Percentiles rank a stretch among this genome's conserved stretches.
Evolutionary conservation across 2,329 filamentous ascomycete genomes (phyloP).

Genomic region (Trichothecium sympodiale): DNA sequence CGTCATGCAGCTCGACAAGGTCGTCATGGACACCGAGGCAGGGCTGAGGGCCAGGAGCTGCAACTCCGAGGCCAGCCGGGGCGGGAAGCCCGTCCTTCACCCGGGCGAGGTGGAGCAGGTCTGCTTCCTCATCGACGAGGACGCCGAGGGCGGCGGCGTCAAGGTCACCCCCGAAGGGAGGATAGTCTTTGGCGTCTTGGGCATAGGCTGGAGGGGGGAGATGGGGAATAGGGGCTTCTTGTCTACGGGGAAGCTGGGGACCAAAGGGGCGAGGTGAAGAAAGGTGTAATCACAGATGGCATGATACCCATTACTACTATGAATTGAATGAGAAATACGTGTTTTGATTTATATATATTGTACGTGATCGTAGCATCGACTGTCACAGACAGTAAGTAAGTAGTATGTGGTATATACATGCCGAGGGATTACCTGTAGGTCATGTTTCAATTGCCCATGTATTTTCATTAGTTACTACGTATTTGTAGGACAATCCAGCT

Average conservation of each 20-base stretch:
- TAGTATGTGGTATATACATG: too few species aligned
- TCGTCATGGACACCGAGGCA: constrained; percentile 40
- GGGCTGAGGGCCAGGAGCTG: constrained; percentile 41
- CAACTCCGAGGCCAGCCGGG: constrained; percentile 40
- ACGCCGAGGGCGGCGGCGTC: constrained; percentile 18
- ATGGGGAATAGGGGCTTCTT: constrained; percentile 86
- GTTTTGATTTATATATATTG: too few species aligned
- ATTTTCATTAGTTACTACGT: too few species aligned
- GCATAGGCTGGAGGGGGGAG: constrained; percentile 77
- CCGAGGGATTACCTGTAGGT: too few species aligned
- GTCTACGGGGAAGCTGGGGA: constrained; percentile 71
- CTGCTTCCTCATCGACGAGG: constrained; percentile 47
- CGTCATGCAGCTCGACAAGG: constrained; percentile 64
- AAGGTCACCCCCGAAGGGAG: constrained; percentile 41
- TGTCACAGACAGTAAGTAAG: too few species aligned
- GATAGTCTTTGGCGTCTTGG: constrained; percentile 66
- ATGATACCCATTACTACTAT: neutral
- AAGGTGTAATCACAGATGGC: too few species aligned
- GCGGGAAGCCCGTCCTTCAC: constrained; percentile 42
- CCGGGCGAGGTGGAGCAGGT: constrained; percentile 56
- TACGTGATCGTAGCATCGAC: too few species aligned
- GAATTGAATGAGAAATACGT: too few species aligned
- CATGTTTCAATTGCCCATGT: too few species aligned
- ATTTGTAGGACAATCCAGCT: too few species aligned
- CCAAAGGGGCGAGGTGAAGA: constrained; percentile 25